These are phyloP conservation scores for Zymoseptoria tritici DNA, from an alignment of 2,329 filamentous ascomycete species.

Conservation along the genomic window DNA sequence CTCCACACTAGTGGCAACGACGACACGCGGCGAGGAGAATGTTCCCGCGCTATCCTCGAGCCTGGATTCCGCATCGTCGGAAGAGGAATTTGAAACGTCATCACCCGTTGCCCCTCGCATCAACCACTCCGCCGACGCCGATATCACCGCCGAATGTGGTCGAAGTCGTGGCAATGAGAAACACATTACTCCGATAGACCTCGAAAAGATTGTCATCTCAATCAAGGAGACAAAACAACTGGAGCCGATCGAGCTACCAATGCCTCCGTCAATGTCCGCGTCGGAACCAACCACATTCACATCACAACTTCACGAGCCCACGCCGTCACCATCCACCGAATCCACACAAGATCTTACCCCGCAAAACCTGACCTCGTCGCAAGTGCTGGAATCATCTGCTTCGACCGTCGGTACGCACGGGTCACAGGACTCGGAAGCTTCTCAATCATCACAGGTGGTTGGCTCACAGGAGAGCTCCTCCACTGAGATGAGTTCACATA, in stretches of 20 bases:
- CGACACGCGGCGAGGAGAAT: slow-evolving; percentile 1
- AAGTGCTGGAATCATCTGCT: slow-evolving; percentile 47
- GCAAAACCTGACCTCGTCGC: background rate
- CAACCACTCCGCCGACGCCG: slow-evolving; percentile 51
- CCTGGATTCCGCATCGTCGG: slow-evolving; percentile 38
- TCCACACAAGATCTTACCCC: background rate
- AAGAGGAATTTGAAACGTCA: slow-evolving; percentile 33
- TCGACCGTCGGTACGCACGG: slow-evolving; percentile 45
- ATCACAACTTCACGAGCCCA: slow-evolving; percentile 11
- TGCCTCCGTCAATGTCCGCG: slow-evolving; percentile 13
- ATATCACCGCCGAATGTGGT: slow-evolving; percentile 56
- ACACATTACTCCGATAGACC: slow-evolving; percentile 84
- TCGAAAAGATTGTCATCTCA: slow-evolving; percentile 88
- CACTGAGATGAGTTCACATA: slow-evolving; percentile 55
- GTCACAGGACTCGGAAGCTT: slow-evolving; percentile 33
- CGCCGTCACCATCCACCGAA: background rate
- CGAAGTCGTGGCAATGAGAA: slow-evolving; percentile 68
- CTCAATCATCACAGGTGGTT: slow-evolving; percentile 31
- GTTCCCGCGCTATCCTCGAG: slow-evolving; percentile 41
- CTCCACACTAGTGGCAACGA: slow-evolving; percentile 14
- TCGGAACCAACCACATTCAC: background rate
- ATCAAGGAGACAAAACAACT: slow-evolving; percentile 78
- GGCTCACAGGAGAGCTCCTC: slow-evolving; percentile 56
- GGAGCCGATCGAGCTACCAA: slow-evolving; percentile 44
- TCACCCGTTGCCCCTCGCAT: slow-evolving; percentile 44